Evolutionary conservation across 495 filamentous ascomycete genomes (phyloP), one percentile per base, ranked within the genome.

Genomic region (Penicillium ochrochloron): DNA sequence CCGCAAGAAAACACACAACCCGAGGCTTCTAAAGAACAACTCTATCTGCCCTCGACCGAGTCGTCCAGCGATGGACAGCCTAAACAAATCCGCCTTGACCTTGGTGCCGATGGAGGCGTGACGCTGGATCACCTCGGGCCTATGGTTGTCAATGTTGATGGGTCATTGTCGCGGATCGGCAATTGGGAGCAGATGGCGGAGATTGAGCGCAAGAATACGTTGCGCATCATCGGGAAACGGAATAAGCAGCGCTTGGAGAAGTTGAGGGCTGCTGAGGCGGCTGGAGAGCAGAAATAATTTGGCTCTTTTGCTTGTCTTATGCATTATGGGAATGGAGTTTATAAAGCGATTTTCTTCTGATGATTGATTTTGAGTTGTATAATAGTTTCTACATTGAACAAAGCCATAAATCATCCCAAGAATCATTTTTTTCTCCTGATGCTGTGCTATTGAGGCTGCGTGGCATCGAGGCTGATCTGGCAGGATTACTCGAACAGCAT

Each of bases 171-270:
- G 66, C 84, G 87, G 21, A 88, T 91, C 63, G 68, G 81, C 60
- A 91, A 91, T 75, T 91, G 89, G 89, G 77, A 73, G 33, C 76
- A 86, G 66, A 89, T 91, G 89, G 77, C 82, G 14, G 87, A 84
- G 19, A 81, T 85, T 27, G 88, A 90, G 76, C 77, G 79, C 64
- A 70, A 82, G 65, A 89, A 84, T 71, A 88, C 88, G 50, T 59
- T 90, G 68, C 78, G 88, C 39, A 74, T 90, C 21, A 65, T 91
- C 64, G 83, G 84, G 37, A 86, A 84, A 82, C 74, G 88, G 70
- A 91, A 91, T 74, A 81, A 88, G 76, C 64, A 81, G 73, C 72
- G 89, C 11, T 62, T 89, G 67, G 84, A 80, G n/a, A 80, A 76
- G 25, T 69, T 91, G 70, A 81, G 78, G 69, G 80, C 65, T 33